Evolutionary conservation across 768 basidiomycete species (phyloP), one percentile per base, ranked within the genome.

Genomic region (Cystofilobasidium capitatum): DNA sequence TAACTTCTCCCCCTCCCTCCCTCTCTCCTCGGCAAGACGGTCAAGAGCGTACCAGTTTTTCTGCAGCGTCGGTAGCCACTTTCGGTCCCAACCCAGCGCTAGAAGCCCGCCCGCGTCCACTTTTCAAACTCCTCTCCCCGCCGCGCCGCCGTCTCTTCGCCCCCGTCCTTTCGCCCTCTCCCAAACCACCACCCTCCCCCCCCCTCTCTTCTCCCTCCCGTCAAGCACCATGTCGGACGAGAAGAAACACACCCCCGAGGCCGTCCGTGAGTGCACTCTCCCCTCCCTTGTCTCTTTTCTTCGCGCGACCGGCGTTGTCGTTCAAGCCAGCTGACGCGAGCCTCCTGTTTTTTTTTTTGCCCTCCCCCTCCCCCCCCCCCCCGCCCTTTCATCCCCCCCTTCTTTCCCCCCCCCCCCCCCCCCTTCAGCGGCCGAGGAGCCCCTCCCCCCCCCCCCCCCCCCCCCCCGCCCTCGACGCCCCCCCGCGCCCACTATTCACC

Each of bases 391-490:
- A 13, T 45, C 14, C 14, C 20, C 24, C 42, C 54, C 37, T 63
- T 66, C 67, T 26, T 39, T 5, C 57, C 44, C 26, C 54, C 12
- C 24, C 37, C 17, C 13, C 29, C 39, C 8, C 13, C 55, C 24
- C 54, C 31, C 63, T 40, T 51, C 72, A 62, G 67, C 66, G 45
- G 69, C 59, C 62, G 64, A 71, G 62, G 71, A 73, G 71, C 51
- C 64, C 24, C 26, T n/a, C n/a, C n/a, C 51, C 20, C 62, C 65
- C 33, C 44, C 26, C 24, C 55, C 36, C 29, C n/a, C n/a, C n/a
- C n/a, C n/a, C n/a, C n/a, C n/a, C n/a, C n/a, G n/a, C n/a, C n/a
- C n/a, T n/a, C n/a, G n/a, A n/a, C n/a, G n/a, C n/a, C n/a, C n/a
- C n/a, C n/a, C n/a, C n/a, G n/a, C n/a, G n/a, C n/a, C n/a, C n/a